Evolutionary conservation across 176 grass and related monocot species (phyloP), one percentile per base, ranked within the genome.

Genomic region (Triticum turgidum): DNA sequence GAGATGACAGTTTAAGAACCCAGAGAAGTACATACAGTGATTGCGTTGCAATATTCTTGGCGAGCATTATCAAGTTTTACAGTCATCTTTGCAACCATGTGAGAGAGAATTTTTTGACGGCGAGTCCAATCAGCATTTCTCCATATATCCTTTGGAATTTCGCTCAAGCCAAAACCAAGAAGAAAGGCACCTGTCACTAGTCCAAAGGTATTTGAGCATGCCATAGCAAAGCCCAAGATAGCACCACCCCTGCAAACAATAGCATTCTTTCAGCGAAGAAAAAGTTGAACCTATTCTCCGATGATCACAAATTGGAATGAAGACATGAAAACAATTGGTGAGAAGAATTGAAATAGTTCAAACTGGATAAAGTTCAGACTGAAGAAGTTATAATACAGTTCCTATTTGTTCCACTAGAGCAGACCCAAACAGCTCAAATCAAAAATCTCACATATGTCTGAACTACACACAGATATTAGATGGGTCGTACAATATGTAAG

Each of bases 191-290:
- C 97, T 25, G 97, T 98, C 52, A 98, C 97, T 25, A 98, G 89
- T 76, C 97, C 97, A 90, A 98, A 98, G 25, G 97, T 98, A 91
- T 98, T 98, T 78, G 97, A 98, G 67, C 93, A 98, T 84, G 93
- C 97, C 97, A 98, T 98, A 39, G 97, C 94, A 82, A 98, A 93
- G 75, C 97, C 97, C 85, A 98, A 88, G 68, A 98, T 94, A 85
- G 82, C 83, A 18, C 88, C 93, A 41, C 91, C 88, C 97, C 96
- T 98, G 88, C 87, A 21, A 93, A 76, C 11, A 87, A 63, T 70
- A 87, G 49, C 56, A 88, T 81, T 81, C 14, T 76, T 68, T 64
- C 37, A 54, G 27, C 51, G 47, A 69, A 65, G 11, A 24, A 58
- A 73, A 65, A 33, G 58, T 73, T 56, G 27, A 51, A 20, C 35